Base-by-base conservation (phyloP, 495 filamentous ascomycete species). In the Podospora conica region DNA sequence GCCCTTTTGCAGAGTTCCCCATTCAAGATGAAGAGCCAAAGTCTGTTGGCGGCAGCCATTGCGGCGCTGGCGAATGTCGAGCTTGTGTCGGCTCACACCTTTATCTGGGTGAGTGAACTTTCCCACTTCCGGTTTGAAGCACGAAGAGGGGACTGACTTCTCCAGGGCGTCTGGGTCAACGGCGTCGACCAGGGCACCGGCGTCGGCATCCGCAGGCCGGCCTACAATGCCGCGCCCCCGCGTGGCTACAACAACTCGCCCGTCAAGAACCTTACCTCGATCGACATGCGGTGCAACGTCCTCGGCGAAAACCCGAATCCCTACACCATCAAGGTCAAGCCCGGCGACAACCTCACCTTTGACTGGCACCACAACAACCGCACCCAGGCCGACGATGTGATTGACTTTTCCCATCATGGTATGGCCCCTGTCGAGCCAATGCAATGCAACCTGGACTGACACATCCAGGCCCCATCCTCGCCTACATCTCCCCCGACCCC, bases 401-500 rank as follows among this genome's bases (percentile, higher is more conserved):
- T 82, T 63, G 81, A 70, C 3, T 66, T 68, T 22, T 78, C 75
- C 7, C 80, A 83, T 60, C 71, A 80, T 20, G 81, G 76, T 65
- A 74, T 11, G 54, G 69, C 9, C 53, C 70, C 21, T 28, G 21
- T 21, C 1, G 23, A n/a, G 2, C 29, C 48, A 23, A 25, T 22
- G 18, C 5, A n/a, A n/a, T n/a, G n/a, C 12, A 12, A 33, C 11
- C 22, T n/a, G n/a, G 28, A 23, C 64, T 67, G 23, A 70, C 60
- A 71, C 9, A 9, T 15, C 0, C 24, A 70, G 69, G 74, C 8
- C 80, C 81, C 7, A 75, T 78, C 7, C 65, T 79, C 63, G 73
- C 76, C 9, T 83, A 83, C 64, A 75, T 83, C n/a, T 76, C 79
- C 0, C 80, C 79, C 2, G 75, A 81, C 60, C 78, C 78, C 53